These are phyloP conservation scores for Saccharum hybrid DNA, from an alignment of 202 grass and related monocot species.

Conservation along the genomic window DNA sequence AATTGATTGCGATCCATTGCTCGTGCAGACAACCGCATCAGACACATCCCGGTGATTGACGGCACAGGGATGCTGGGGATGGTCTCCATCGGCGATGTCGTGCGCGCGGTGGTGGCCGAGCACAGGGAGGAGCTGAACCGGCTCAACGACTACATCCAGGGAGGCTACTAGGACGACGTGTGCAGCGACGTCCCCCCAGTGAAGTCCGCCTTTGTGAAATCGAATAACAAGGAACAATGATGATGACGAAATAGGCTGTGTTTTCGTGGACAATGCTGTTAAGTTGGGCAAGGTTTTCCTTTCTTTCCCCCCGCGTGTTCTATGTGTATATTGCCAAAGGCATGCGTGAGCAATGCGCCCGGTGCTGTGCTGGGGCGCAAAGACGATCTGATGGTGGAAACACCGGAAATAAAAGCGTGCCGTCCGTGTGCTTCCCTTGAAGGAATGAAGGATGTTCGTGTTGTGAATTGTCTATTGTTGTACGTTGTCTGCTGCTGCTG, in stretches of 20 bases:
- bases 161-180: conserved; percentile 63
- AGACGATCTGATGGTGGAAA: conserved; percentile 26
- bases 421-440: neutral
- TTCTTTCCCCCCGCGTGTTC: neutral
- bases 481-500: neutral
- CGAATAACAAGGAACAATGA: conserved; percentile 52
- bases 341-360: conserved; percentile 13
- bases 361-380: conserved; percentile 4
- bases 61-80: conserved; percentile 80
- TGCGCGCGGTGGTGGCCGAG: conserved; percentile 84
- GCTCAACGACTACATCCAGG: conserved; percentile 94
- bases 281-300: conserved; percentile 31
- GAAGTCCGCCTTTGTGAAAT: conserved; percentile 4
- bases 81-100: conserved; percentile 95
- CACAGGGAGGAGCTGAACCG: conserved; percentile 87
- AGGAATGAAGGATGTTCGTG: neutral
- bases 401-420: conserved; percentile 38
- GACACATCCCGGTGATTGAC: conserved; percentile 95
- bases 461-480: neutral
- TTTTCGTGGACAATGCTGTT: conserved; percentile 27
- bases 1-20: neutral
- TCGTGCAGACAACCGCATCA: conserved; percentile 74
- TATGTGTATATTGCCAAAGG: conserved; percentile 34
- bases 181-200: neutral
- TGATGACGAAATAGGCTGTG: conserved; percentile 63